Evolutionary conservation across 495 filamentous ascomycete species (phyloP), one percentile per base, ranked within the genome.

Genomic region (Penicillium arizonense): DNA sequence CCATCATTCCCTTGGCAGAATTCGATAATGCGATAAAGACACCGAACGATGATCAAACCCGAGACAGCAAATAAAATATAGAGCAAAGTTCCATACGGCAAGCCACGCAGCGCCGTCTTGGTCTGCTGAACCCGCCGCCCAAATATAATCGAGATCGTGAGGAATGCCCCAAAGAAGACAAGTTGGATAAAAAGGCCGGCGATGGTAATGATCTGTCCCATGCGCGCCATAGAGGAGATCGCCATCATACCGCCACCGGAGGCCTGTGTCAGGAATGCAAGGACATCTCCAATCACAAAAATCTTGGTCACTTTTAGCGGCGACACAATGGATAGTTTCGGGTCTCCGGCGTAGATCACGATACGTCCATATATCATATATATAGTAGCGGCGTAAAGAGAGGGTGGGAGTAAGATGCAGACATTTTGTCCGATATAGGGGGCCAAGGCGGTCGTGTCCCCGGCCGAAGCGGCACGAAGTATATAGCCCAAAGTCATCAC

Each of bases 151-250:
- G 62, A 53, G 14, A 55, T 58, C 26, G 62, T 28, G 35, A 73
- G 53, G 52, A 75, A 75, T 18, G 70, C 43, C 28, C 53, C 57
- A 50, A 76, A 75, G 45, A 63, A 56, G 48, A 63, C 8, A 16
- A 76, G 46, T 52, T 75, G 72, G 5, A 68, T 40, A n/a, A 62
- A 55, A 3, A 75, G 51, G 3, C 70, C 73, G 28, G 34, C 62
- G 30, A 76, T 41, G 32, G 71, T 58, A 35, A 73, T 70, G 6
- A 24, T 40, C 14, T 59, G 48, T 3, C 46, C 42, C 10, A 48
- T 47, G 3, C 24, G 47, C 7, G 26, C n/a, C 37, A 51, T 28
- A 10, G 23, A 20, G 5, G 30, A 18, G 1, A 32, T 45, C 1
- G 33, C 48, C 57, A 56, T 56, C 34, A 60, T 28, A 14, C 53